phyloP scores from a whole-genome alignment of 2,329 filamentous ascomycete genomes.

The Mollisia scopiformis region DNA sequence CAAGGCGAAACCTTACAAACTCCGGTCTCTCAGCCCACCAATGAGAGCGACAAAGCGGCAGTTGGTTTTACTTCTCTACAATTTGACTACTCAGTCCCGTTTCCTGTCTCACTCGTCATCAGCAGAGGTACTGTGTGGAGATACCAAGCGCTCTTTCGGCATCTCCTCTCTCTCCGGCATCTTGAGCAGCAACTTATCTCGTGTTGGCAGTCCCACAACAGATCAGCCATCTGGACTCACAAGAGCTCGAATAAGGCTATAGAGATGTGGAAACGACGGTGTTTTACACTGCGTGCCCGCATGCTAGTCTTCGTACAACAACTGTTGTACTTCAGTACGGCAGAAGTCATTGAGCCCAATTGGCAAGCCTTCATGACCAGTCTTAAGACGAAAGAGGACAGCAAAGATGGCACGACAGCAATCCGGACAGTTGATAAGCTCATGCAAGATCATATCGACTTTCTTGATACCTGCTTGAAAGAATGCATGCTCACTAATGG shows the following conservation, averaged over 20 bases:
- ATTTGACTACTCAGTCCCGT: conserved; percentile 92
- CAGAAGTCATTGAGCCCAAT: conserved; percentile 97
- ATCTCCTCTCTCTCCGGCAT: conserved; percentile 86
- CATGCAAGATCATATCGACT: conserved; percentile 99
- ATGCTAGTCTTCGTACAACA: conserved; percentile 99
- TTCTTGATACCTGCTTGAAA: conserved; percentile 95
- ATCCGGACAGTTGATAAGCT: conserved; percentile 88
- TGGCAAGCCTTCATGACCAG: conserved; percentile 94
- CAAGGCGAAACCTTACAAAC: conserved; percentile 82
- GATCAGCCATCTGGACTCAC: conserved; percentile 80
- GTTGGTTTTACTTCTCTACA: conserved; percentile 90
- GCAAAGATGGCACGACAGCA: conserved; percentile 40
- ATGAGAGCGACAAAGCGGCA: conserved; percentile 83
- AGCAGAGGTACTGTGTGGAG: conserved; percentile 95
- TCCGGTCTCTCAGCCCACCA: conserved; percentile 64
- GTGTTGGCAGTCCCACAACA: conserved; percentile 89
- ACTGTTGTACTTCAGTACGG: conserved; percentile 93
- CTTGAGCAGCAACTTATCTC: conserved; percentile 84
- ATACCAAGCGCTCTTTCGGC: conserved; percentile 95
- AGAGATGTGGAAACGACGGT: conserved; percentile 89
- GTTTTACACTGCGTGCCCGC: conserved; percentile 87
- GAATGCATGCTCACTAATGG: conserved; percentile 99
- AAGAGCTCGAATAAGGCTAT: conserved; percentile 72
- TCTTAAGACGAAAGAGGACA: conserved; percentile 64
- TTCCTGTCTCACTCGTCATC: conserved; percentile 93